Evolutionary conservation across 495 filamentous ascomycete genomes (phyloP).

Genomic region (Bombardia bombarda): DNA sequence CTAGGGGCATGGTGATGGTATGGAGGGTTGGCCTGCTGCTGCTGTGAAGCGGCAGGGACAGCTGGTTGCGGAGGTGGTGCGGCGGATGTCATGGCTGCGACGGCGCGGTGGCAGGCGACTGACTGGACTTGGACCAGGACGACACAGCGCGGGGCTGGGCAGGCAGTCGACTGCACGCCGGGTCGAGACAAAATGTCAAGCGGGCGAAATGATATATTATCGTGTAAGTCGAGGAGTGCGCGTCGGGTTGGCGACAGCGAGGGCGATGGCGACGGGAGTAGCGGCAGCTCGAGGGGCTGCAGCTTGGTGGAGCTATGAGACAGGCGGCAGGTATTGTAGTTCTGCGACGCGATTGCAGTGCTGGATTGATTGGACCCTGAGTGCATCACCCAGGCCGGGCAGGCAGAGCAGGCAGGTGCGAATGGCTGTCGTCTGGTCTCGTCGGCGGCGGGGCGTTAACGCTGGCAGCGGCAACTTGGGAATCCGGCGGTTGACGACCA

Average conservation of each 20-base stretch:
- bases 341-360: slow-evolving; percentile 3
- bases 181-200: background rate
- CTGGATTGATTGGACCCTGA: background rate
- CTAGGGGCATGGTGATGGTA: slow-evolving; percentile 10
- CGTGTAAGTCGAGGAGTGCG: background rate
- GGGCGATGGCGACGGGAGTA: background rate
- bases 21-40: slow-evolving; percentile 12
- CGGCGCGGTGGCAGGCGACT: slow-evolving; percentile 13
- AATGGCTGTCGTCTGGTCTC: no score
- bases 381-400: no score
- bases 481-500: no score
- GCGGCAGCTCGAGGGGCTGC: background rate
- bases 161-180: background rate
- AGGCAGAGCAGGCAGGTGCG: no score
- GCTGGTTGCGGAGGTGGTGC: slow-evolving; percentile 8
- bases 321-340: background rate
- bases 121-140: slow-evolving; percentile 13
- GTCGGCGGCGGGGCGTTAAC: no score
- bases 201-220: background rate
- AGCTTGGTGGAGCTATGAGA: slow-evolving; percentile 1
- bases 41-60: slow-evolving; percentile 13
- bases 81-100: slow-evolving; percentile 27
- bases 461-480: no score
- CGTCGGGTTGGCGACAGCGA: background rate
- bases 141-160: slow-evolving; percentile 7